Evolutionary conservation across 1,284 basidiomycete species (phyloP), one percentile per base, ranked within the genome.

Genomic region (Cryptococcus sp.): DNA sequence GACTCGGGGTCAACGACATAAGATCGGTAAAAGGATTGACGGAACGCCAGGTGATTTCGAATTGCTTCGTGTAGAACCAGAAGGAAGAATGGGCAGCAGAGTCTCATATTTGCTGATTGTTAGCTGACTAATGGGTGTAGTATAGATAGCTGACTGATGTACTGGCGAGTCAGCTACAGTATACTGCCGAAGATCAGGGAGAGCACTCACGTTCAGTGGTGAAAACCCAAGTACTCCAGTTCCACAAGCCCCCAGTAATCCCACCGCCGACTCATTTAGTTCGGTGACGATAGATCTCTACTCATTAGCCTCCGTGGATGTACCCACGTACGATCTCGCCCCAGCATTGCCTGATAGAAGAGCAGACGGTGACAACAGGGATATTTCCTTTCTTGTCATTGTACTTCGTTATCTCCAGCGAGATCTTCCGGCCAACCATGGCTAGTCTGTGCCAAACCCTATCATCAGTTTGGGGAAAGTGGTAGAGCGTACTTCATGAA

Each of bases 141-240:
- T 9, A 16, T 34, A 9, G 32, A 16, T 9, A 34, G 32, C 32
- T 34, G 32, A 34, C 32, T 34, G 21, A 62, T 37, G 37, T 58
- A 51, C 60, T 61, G 45, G n/a, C 13, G 47, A 9, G 13, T n/a
- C 19, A 7, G 19, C 22, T 37, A 31, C 40, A 41, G n/a, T 19
- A 2, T 42, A 24, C 10, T 7, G 13, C 13, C 18, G 18, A 19
- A 14, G 14, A 4, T 24, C 32, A 22, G n/a, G 7, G 10, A 11
- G 19, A n/a, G 22, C 2, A 56, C 65, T 46, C 39, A 67, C 67
- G 45, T 66, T 62, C 19, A 70, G 14, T 4, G 67, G 69, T 3
- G 69, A 70, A 40, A 69, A 69, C 0, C 62, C 67, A 1, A 66
- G 23, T 13, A 64, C 14, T 16, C 58, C 52, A 13, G 59, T 45